A percentile compares a stretch with the other conserved stretches of the same genome.
These are phyloP conservation scores for Microascus cirrosus DNA, from an alignment of 2,329 filamentous ascomycete species.

Conservation along the genomic window DNA sequence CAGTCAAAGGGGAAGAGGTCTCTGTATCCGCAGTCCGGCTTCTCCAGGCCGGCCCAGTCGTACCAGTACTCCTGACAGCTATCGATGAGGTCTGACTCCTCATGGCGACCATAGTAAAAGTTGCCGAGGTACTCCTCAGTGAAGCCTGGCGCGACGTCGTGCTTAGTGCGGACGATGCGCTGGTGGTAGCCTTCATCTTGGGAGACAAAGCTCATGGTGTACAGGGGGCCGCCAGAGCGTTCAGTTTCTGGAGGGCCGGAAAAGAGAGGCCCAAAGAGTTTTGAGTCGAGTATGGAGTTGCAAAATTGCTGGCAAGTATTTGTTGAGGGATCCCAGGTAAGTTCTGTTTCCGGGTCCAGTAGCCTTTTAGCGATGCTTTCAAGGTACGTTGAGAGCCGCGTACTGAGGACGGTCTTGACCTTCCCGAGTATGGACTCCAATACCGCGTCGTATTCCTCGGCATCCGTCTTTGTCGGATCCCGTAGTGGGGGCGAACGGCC, in stretches of 20 bases:
- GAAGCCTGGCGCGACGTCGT: slow-evolving; percentile 24
- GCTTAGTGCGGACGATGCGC: slow-evolving; percentile 17
- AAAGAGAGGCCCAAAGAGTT: slow-evolving; percentile 18
- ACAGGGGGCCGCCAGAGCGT: slow-evolving; percentile 12
- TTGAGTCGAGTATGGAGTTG: slow-evolving; percentile 19
- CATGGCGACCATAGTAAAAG: slow-evolving; percentile 24
- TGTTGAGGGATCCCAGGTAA: slow-evolving; percentile 17
- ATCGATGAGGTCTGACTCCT: slow-evolving; percentile 30
- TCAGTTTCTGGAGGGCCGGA: neutral
- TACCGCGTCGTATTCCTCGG: neutral
- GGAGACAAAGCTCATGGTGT: slow-evolving; percentile 28
- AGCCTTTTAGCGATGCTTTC: slow-evolving; percentile 16
- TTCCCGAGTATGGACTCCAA: slow-evolving; percentile 8
- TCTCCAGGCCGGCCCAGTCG: slow-evolving; percentile 26
- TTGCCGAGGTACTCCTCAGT: slow-evolving; percentile 29
- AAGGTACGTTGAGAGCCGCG: slow-evolving; percentile 17
- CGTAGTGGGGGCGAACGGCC: neutral
- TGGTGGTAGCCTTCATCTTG: slow-evolving; percentile 14
- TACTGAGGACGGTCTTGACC: slow-evolving; percentile 14
- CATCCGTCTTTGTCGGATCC: neutral
- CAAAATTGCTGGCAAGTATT: slow-evolving; percentile 28
- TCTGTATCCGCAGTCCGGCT: slow-evolving; percentile 19
- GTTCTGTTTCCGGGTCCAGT: slow-evolving; percentile 12
- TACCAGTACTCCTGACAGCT: slow-evolving; percentile 31
- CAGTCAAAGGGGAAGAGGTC: slow-evolving; percentile 33